Evolutionary conservation across 768 basidiomycete genomes (phyloP).

Genomic region (Kwoniella shandongensis): DNA sequence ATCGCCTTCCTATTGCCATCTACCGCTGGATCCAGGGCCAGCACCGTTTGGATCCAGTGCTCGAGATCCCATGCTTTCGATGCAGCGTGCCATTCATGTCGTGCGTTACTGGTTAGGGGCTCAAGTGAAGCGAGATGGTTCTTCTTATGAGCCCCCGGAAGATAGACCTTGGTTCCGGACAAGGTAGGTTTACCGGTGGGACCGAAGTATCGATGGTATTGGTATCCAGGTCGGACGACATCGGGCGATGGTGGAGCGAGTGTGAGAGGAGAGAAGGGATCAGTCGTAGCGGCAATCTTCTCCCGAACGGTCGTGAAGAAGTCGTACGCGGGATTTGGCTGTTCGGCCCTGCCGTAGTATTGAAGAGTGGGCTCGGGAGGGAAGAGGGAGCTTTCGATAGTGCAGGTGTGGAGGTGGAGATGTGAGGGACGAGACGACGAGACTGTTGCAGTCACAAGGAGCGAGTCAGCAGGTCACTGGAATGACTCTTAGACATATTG

Average conservation of each 20-base stretch:
- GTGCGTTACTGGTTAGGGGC: background rate
- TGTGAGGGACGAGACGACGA: slow-evolving; percentile 1
- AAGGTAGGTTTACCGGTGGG: background rate
- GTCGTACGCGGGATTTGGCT: slow-evolving; percentile 24
- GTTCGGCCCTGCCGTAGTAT: background rate
- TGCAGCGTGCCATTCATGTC: slow-evolving; percentile 28
- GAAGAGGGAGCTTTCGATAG: slow-evolving; percentile 27
- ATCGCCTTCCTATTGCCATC: slow-evolving; percentile 14
- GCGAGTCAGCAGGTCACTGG: background rate
- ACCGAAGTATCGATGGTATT: background rate
- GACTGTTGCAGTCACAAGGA: background rate
- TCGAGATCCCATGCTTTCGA: slow-evolving; percentile 29
- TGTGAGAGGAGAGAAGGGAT: slow-evolving; percentile 14
- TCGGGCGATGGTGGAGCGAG: slow-evolving; percentile 1
- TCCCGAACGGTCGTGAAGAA: slow-evolving; percentile 7
- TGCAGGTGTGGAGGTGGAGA: slow-evolving; percentile 40
- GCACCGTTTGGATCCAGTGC: slow-evolving; percentile 34
- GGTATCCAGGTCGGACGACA: background rate
- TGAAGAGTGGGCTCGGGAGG: slow-evolving; percentile 16
- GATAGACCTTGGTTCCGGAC: background rate
- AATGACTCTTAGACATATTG: too few species aligned
- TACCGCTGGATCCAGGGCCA: slow-evolving; percentile 31
- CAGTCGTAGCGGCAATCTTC: slow-evolving; percentile 6
- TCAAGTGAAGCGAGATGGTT: slow-evolving; percentile 1
- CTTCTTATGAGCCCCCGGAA: slow-evolving; percentile 5